Conservation (phyloP, 2,329 filamentous ascomycete species). For the Pseudocercospora fijiensis region DNA sequence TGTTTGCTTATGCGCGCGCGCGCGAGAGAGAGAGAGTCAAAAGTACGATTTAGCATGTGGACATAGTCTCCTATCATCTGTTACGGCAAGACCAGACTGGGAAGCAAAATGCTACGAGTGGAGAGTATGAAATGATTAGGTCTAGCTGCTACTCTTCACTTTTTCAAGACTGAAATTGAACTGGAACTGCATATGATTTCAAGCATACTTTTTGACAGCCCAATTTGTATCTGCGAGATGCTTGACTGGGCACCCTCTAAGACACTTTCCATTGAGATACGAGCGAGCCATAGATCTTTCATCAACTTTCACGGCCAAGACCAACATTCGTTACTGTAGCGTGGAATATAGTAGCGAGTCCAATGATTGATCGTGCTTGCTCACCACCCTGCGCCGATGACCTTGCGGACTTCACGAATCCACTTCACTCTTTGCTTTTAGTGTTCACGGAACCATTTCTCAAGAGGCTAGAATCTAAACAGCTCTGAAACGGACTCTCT, state of each 20-base stretch:
- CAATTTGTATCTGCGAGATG: neutral
- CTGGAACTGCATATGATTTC: neutral
- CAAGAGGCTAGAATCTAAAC: too few relatives aligned
- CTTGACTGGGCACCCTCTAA: neutral
- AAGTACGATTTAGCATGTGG: conserved; percentile 13
- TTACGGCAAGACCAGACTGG: neutral
- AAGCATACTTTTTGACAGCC: neutral
- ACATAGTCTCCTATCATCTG: conserved; percentile 7
- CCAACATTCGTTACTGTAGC: neutral
- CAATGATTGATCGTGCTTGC: neutral
- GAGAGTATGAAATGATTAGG: conserved; percentile 3
- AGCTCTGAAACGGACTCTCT: too few relatives aligned
- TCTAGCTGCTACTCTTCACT: conserved; percentile 4
- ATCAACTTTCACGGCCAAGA: neutral
- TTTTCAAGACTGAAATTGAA: neutral
- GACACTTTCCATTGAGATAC: neutral
- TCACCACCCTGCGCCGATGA: neutral
- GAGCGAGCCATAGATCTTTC: neutral
- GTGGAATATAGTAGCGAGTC: neutral
- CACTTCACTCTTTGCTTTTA: neutral
- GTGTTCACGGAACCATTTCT: too few relatives aligned
- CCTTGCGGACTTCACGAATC: neutral
- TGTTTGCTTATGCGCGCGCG: conserved; percentile 9
- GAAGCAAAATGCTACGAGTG: neutral
- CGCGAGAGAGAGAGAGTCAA: neutral